Conservation (phyloP, 495 filamentous ascomycete genomes). For the Collariella sp. region DNA sequence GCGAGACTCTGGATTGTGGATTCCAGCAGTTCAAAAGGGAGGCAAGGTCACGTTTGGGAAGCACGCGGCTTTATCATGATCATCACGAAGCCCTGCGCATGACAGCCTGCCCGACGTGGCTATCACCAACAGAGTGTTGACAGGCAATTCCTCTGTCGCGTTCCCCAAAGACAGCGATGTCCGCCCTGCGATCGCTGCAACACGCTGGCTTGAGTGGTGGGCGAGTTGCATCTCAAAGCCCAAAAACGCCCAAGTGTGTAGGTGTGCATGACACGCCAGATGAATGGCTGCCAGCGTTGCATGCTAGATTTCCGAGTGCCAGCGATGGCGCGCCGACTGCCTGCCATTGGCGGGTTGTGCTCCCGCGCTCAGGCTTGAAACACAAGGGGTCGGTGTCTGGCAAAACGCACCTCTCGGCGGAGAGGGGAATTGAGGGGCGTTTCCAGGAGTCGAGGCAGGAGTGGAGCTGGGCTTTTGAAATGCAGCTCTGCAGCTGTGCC, state of each 20-base stretch:
- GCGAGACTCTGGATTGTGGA: slow-evolving; percentile 3
- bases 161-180: slow-evolving; percentile 14
- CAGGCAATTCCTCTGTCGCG: slow-evolving; percentile 15
- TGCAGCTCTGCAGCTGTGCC: too few relatives aligned
- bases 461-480: too few relatives aligned
- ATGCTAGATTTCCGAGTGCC: slow-evolving; percentile 13
- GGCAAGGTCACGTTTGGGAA: background rate
- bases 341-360: slow-evolving; percentile 25
- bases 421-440: background rate
- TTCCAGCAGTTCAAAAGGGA: slow-evolving; percentile 8
- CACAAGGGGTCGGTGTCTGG: slow-evolving; percentile 27
- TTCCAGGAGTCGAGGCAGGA: background rate
- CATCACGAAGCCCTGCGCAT: background rate
- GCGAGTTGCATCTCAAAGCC: slow-evolving; percentile 18
- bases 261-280: slow-evolving; percentile 24
- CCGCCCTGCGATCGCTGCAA: slow-evolving; percentile 13
- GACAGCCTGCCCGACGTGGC: background rate
- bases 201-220: slow-evolving; percentile 20
- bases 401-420: background rate
- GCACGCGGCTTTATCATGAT: slow-evolving; percentile 13
- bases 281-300: slow-evolving; percentile 21
- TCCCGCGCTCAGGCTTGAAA: slow-evolving; percentile 32
- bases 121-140: slow-evolving; percentile 4
- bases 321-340: slow-evolving; percentile 15
- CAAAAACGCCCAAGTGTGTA: slow-evolving; percentile 1